These are phyloP conservation scores for Lactarius vividus DNA, from an alignment of 768 basidiomycete species.

Conservation along the genomic window DNA sequence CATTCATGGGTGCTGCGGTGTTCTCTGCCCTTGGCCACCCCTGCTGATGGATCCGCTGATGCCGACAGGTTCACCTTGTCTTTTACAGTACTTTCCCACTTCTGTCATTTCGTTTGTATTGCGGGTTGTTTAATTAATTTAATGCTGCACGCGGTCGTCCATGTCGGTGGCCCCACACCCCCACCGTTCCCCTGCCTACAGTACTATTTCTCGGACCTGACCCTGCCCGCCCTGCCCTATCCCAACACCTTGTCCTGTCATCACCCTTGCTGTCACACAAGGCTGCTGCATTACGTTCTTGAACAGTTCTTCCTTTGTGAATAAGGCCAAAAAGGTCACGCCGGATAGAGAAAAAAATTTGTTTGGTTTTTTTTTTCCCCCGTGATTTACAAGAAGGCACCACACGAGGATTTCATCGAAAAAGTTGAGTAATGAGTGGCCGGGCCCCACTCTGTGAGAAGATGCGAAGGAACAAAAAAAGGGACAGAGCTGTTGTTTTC, in stretches of 20 bases:
- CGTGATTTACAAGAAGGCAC: no score
- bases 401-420: background rate
- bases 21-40: background rate
- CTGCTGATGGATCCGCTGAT: background rate
- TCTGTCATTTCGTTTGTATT: slow-evolving; percentile 19
- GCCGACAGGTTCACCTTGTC: background rate
- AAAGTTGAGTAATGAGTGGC: background rate
- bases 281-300: no score
- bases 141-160: slow-evolving; percentile 1
- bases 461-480: background rate
- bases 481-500: background rate
- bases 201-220: background rate
- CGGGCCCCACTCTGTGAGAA: background rate
- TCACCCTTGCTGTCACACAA: background rate
- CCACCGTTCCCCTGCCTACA: background rate
- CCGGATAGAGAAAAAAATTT: background rate
- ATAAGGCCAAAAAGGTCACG: background rate
- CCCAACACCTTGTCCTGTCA: background rate
- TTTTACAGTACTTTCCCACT: background rate
- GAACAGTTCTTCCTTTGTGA: background rate
- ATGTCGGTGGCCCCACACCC: background rate
- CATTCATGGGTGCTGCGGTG: background rate
- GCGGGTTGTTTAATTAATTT: slow-evolving; percentile 7
- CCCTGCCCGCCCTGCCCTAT: background rate
- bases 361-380: background rate